phyloP scores from a whole-genome alignment of 345 rosid species.

The Salix arbutifolia region DNA sequence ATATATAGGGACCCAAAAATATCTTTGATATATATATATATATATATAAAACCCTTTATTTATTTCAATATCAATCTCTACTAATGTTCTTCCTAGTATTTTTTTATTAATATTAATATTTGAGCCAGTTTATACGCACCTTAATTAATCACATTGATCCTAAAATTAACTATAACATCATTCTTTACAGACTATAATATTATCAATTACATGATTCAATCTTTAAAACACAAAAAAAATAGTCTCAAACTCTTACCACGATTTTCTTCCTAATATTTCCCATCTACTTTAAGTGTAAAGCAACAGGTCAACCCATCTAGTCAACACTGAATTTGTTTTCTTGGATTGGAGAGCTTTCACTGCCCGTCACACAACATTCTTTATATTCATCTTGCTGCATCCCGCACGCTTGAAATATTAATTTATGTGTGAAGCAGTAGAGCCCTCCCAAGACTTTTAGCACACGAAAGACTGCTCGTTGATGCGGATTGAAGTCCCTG shows the following conservation, averaged over 20 bases:
- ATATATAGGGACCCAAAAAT: neutral
- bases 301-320: neutral
- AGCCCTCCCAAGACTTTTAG: neutral
- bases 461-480: neutral
- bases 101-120: too few relatives aligned
- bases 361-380: neutral
- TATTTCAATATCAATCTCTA: neutral
- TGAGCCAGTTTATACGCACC: fast-evolving
- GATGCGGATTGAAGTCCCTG: neutral
- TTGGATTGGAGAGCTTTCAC: neutral
- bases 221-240: too few relatives aligned
- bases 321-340: fast-evolving
- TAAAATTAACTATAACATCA: too few relatives aligned
- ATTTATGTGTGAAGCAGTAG: neutral
- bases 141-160: too few relatives aligned
- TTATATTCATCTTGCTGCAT: too few relatives aligned
- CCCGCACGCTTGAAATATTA: neutral
- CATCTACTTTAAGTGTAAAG: neutral
- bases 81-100: neutral
- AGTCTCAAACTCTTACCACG: too few relatives aligned
- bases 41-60: neutral
- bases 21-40: neutral
- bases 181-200: too few relatives aligned
- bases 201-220: too few relatives aligned
- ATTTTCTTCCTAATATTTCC: neutral